These are phyloP conservation scores for Pseudofabraea citricarpa DNA, from an alignment of 2,329 filamentous ascomycete genomes.

Conservation along the genomic window DNA sequence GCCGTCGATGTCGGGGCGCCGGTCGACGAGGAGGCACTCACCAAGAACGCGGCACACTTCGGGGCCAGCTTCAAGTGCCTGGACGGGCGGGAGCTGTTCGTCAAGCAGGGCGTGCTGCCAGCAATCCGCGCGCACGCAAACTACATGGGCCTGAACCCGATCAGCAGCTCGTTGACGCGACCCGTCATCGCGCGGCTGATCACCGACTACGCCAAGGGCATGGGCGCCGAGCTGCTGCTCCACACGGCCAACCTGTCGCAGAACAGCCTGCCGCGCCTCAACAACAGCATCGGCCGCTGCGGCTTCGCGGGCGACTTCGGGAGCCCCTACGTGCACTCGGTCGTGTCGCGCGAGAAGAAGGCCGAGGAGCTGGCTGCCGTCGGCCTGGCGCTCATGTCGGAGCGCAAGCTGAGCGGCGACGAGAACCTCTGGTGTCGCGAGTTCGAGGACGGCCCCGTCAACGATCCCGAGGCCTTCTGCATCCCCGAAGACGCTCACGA, in stretches of 20 bases:
- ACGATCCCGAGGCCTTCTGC: slow-evolving; percentile 1
- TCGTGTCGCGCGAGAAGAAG: slow-evolving; percentile 3
- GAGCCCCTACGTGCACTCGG: slow-evolving; percentile 2
- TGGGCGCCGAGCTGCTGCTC: slow-evolving; percentile 2
- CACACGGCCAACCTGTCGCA: slow-evolving; percentile 4
- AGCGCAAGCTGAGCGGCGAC: slow-evolving; percentile 4
- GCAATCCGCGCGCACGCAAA: slow-evolving; percentile 5
- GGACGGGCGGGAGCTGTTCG: slow-evolving; percentile 4
- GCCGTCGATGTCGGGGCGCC: slow-evolving; percentile 4
- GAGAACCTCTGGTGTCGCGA: slow-evolving; percentile 5
- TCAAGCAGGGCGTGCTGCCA: slow-evolving; percentile 2
- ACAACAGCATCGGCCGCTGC: slow-evolving; percentile 1
- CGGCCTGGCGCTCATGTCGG: slow-evolving; percentile 4
- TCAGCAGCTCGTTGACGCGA: slow-evolving; percentile 3
- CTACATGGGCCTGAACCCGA: slow-evolving; percentile 3
- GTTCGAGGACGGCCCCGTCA: slow-evolving; percentile 3
- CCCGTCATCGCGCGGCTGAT: slow-evolving; percentile 2
- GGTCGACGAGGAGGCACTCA: slow-evolving; percentile 2
- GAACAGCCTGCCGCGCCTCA: slow-evolving; percentile 5
- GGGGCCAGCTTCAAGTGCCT: slow-evolving; percentile 3
- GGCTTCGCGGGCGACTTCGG: slow-evolving; percentile 3
- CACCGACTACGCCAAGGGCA: neutral
- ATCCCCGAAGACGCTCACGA: slow-evolving; percentile 3
- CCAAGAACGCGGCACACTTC: slow-evolving; percentile 4
- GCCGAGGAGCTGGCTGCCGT: slow-evolving; percentile 1